Percentiles rank a stretch among this genome's conserved stretches.
Conservation (phyloP, 2,329 filamentous ascomycete species). For the Laburnicola sp. region DNA sequence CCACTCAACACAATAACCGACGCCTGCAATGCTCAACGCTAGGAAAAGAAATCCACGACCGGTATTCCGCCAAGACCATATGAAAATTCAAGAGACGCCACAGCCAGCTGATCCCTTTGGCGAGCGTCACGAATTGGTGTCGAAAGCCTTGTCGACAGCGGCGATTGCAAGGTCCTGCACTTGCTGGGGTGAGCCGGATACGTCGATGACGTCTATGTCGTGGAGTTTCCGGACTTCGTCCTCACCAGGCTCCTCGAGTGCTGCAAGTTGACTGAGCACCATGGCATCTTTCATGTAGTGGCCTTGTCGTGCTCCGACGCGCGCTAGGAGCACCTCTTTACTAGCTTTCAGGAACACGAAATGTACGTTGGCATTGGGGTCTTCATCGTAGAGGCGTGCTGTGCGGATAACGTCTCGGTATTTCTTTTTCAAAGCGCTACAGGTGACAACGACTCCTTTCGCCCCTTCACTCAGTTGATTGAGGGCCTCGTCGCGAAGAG, state of each 20-base stretch:
- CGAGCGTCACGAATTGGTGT: conserved; percentile 7
- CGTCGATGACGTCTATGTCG: conserved; percentile 53
- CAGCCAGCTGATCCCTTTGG: conserved; percentile 1
- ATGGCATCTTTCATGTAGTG: conserved; percentile 97
- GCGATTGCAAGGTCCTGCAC: conserved; percentile 47
- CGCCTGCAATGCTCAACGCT: conserved; percentile 26
- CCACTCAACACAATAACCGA: conserved; percentile 15
- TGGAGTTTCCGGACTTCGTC: conserved; percentile 60
- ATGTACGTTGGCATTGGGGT: conserved; percentile 62
- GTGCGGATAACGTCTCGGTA: conserved; percentile 74
- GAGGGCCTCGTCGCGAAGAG: conserved; percentile 52
- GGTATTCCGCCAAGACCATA: conserved; percentile 1
- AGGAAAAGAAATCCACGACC: conserved; percentile 7
- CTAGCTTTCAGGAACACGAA: conserved; percentile 88
- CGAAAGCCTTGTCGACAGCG: conserved; percentile 46
- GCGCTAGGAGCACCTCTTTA: conserved; percentile 72
- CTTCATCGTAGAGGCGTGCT: conserved; percentile 53
- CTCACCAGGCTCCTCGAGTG: conserved; percentile 76
- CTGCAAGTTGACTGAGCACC: conserved; percentile 89
- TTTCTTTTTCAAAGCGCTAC: conserved; percentile 93
- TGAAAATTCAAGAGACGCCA: conserved; percentile 4
- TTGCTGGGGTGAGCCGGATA: conserved; percentile 46
- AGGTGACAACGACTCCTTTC: conserved; percentile 83
- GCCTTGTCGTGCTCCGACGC: conserved; percentile 73
- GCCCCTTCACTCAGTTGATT: conserved; percentile 39